Base-by-base conservation (phyloP, 495 filamentous ascomycete genomes). In the Annulohypoxylon moriforme region DNA sequence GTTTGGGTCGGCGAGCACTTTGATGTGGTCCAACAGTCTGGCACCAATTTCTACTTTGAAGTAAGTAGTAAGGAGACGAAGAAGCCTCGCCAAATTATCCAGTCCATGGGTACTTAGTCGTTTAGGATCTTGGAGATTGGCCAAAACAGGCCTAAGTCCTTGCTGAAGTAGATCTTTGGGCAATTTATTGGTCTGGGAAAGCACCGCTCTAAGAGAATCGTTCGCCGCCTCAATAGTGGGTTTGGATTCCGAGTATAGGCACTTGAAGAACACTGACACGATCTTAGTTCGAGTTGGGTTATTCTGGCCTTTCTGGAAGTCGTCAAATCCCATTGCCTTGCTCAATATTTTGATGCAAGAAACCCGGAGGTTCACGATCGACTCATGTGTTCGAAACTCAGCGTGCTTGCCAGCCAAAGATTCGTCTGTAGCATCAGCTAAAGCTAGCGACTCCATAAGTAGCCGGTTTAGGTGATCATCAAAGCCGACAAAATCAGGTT, bases 11-110 rank as follows among this genome's bases (percentile, higher is more conserved):
- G 95, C 96, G 74, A 99, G 93, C 13, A 89, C 86, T 76, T 93
- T 94, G 84, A 98, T 90, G 69, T 99, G 96, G 49, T 97, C 94
- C 14, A 99, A 82, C 7, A 99, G 81, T 46, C 94, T 87, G 34
- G 93, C 88, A 5, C 96, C 96, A 52, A 99, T 99, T 77, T 98
- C 96, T 1, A 97, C 95, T 80, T 99, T 99, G 84, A 99, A 99
- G 77, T 98, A 98, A 56, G 96, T 98, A 0, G 96, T 99, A 20
- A 99, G 81, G 0, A 99, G 85, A 27, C 93, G 92, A 64, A 99
- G 81, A 4, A 99, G 86, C 27, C 94, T 89, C 60, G 94, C 94
- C 27, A 99, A 85, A 18, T 97, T 96, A 71, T 98, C 94, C 27
- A 99, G 84, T 2, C 94, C 94, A 70, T 93, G 92, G 18, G 94